Percentiles rank a stretch among this genome's conserved stretches.
phyloP scores from a whole-genome alignment of 352 stramenopile genomes.

The Phytophthora chlamydospora region DNA sequence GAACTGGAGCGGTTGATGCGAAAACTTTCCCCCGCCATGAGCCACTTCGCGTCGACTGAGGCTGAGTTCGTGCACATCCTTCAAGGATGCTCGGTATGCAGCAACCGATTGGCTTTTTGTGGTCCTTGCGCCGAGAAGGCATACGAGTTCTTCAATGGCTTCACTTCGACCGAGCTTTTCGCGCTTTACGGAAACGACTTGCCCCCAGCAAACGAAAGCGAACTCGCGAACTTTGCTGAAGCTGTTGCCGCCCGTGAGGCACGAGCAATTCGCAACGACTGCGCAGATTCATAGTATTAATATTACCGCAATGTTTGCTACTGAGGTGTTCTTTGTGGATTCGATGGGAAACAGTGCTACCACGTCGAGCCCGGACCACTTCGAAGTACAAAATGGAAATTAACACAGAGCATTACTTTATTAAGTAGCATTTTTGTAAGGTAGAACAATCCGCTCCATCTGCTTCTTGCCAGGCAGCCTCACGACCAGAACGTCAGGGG shows the following conservation, averaged over 20 bases:
- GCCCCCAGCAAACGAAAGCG: conserved; percentile 51
- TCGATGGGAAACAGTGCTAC: too few species aligned
- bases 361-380: too few species aligned
- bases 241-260: conserved; percentile 49
- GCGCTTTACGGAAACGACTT: conserved; percentile 63
- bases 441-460: too few species aligned
- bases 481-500: conserved; percentile 6
- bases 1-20: conserved; percentile 64
- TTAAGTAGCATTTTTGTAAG: too few species aligned
- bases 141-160: conserved; percentile 70
- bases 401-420: too few species aligned
- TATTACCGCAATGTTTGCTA: too few species aligned
- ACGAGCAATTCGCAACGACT: conserved; percentile 27
- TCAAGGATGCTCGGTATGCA: conserved; percentile 59
- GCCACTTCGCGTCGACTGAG: conserved; percentile 60
- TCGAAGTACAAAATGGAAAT: too few species aligned
- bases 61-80: conserved; percentile 63
- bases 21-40: conserved; percentile 68
- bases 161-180: conserved; percentile 56
- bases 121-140: conserved; percentile 46
- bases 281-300: conserved; percentile 2
- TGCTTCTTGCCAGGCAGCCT: too few species aligned
- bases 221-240: conserved; percentile 48
- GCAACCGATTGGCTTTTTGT: conserved; percentile 63
- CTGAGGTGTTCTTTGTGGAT: too few species aligned